phyloP scores from a whole-genome alignment of 2,329 filamentous ascomycete genomes.

The Pseudofabraea citricarpa region DNA sequence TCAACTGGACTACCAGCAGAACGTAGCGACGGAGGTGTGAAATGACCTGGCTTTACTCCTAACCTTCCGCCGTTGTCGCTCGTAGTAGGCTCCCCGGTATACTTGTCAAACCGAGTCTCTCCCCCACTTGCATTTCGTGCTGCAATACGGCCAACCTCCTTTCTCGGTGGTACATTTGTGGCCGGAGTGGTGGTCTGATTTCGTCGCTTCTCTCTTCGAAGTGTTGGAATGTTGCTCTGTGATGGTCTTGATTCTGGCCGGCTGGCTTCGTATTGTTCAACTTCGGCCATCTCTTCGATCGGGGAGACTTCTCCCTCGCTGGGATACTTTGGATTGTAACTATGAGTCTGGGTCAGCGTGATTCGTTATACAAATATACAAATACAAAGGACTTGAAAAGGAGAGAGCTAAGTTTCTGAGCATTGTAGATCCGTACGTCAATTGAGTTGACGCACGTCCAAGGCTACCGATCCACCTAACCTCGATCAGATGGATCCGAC shows the following conservation, averaged over 20 bases:
- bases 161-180: slow-evolving; percentile 18
- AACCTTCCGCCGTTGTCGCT: slow-evolving; percentile 48
- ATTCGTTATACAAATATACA: too few relatives aligned
- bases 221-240: slow-evolving; percentile 26
- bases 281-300: slow-evolving; percentile 29
- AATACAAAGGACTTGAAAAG: too few relatives aligned
- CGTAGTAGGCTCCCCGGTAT: slow-evolving; percentile 61
- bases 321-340: too few relatives aligned
- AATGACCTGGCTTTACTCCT: slow-evolving; percentile 51
- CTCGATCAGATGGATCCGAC: background rate
- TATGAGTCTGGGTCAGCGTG: too few relatives aligned
- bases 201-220: slow-evolving; percentile 24
- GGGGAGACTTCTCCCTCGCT: slow-evolving; percentile 29
- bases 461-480: too few relatives aligned
- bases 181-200: slow-evolving; percentile 22
- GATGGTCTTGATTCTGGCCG: slow-evolving; percentile 9
- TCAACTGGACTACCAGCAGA: slow-evolving; percentile 16
- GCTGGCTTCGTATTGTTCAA: slow-evolving; percentile 15
- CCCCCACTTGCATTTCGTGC: slow-evolving; percentile 23
- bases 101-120: slow-evolving; percentile 57
- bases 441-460: too few relatives aligned
- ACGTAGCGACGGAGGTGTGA: slow-evolving; percentile 25
- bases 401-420: too few relatives aligned
- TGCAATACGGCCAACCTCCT: slow-evolving; percentile 15
- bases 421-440: too few relatives aligned